These are phyloP conservation scores for Amanita phalloides DNA, from an alignment of 768 basidiomycete genomes.

Conservation along the genomic window DNA sequence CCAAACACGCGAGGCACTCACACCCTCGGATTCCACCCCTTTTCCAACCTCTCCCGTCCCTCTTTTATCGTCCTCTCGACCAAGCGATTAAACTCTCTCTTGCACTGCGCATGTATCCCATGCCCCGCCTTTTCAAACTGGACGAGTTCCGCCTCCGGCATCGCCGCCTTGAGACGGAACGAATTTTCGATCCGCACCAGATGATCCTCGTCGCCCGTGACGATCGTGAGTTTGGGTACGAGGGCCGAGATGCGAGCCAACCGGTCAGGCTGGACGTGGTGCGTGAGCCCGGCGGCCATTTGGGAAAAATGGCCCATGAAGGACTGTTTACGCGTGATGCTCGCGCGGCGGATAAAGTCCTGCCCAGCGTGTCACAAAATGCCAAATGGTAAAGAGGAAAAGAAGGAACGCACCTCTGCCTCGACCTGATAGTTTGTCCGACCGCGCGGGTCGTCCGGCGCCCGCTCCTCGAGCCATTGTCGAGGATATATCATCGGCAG, in stretches of 20 bases:
- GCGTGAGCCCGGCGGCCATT: conserved; percentile 57
- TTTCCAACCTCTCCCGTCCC: conserved; percentile 23
- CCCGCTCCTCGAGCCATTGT: conserved; percentile 48
- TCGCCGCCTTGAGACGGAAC: conserved; percentile 36
- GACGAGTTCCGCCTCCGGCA: conserved; percentile 52
- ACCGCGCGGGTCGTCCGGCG: conserved; percentile 39
- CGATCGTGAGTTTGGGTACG: conserved; percentile 55
- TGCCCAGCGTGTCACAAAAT: conserved; percentile 13
- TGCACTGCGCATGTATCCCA: conserved; percentile 40
- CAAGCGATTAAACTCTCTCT: conserved; percentile 39
- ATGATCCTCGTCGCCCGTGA: conserved; percentile 62
- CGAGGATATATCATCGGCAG: conserved; percentile 50
- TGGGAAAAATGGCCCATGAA: conserved; percentile 60
- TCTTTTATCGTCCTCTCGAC: conserved; percentile 48
- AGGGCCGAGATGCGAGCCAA: conserved; percentile 36
- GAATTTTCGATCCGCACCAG: conserved; percentile 46
- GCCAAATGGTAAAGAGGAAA: too few species aligned
- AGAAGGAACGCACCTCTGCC: conserved; percentile 28
- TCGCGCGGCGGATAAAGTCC: conserved; percentile 34
- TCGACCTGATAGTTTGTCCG: conserved; percentile 60
- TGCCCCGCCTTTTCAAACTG: conserved; percentile 58
- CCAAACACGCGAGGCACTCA: neutral
- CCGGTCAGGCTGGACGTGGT: conserved; percentile 40
- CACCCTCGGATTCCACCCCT: conserved; percentile 8
- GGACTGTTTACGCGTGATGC: conserved; percentile 46